Evolutionary conservation across 2,329 filamentous ascomycete genomes (phyloP), one percentile per base, ranked within the genome.

Genomic region (Beauveria sp.): DNA sequence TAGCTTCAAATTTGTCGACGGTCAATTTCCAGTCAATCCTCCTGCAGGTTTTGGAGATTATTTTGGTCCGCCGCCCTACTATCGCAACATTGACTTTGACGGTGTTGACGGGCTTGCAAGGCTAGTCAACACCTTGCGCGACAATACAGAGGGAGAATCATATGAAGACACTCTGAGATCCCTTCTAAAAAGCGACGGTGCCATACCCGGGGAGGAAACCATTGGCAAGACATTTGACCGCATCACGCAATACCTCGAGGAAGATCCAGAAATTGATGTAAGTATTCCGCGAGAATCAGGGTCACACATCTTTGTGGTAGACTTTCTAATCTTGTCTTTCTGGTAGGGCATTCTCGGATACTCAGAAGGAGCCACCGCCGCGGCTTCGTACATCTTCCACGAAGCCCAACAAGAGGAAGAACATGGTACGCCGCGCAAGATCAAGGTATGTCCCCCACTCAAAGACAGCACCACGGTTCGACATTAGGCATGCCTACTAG

Each of bases 331-430:
- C 1, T n/a, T 42, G 4, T 3, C n/a, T 20, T n/a, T 30, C 45
- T 22, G 14, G 9, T 2, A 71, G 67, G 83, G 80, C 3, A 79
- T 86, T 51, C 75, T 86, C 20, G 84, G 84, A 1, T 86, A 86
- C 66, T 85, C 82, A 0, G 83, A 86, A 67, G 84, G 84, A 3
- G 82, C 84, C 1, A 80, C 79, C 0, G 76, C 82, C 16, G 84
- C 83, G 0, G 78, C 79, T 0, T 82, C 79, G 0, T 67, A 82
- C 9, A 72, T 85, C 9, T 70, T 85, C 3, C 78, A 83, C 56
- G 81, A 84, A 66, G 72, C 77, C 59, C 71, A 74, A 4, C 72
- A 76, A 12, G 67, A 62, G 12, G 67, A 70, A 49, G 65, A 71
- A 47, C 59, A 70, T 16, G 71, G 70, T 12, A 66, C 69, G 16